Percentiles rank a stretch among this genome's conserved stretches.
Evolutionary conservation across 352 stramenopile genomes (phyloP).

Genomic region (Globisporangium carolinianum): DNA sequence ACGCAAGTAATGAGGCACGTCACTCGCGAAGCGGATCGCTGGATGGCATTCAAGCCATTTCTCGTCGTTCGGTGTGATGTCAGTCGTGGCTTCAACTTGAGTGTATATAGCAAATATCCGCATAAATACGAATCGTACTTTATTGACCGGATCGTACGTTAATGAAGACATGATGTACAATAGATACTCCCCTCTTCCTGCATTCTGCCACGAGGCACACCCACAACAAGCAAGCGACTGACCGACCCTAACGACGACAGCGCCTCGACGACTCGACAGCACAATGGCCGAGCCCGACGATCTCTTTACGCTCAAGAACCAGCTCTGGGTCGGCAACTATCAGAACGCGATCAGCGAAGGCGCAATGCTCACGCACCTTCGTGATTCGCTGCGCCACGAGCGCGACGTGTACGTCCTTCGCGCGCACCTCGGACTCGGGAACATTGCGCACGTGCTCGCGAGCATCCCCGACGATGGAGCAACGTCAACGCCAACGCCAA

Average conservation of each 20-base stretch:
- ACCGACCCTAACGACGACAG: too few relatives aligned
- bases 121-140: neutral
- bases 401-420: slow-evolving; percentile 93
- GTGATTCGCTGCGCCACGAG: slow-evolving; percentile 82
- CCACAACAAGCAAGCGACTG: neutral
- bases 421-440: slow-evolving; percentile 85
- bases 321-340: slow-evolving; percentile 97
- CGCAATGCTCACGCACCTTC: slow-evolving; percentile 81
- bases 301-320: slow-evolving; percentile 97
- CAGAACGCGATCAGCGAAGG: slow-evolving; percentile 90
- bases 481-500: slow-evolving; percentile 58
- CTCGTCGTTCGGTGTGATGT: too few relatives aligned
- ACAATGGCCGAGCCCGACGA: slow-evolving; percentile 93
- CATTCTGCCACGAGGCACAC: neutral
- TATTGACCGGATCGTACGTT: too few relatives aligned
- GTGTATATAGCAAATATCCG: too few relatives aligned
- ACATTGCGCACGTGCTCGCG: slow-evolving; percentile 86
- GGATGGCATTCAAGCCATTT: too few relatives aligned
- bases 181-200: neutral
- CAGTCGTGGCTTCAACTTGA: too few relatives aligned
- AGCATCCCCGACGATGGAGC: slow-evolving; percentile 72
- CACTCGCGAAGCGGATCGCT: too few relatives aligned
- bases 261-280: neutral
- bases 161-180: too few relatives aligned
- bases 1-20: too few relatives aligned